Percentiles rank a stretch among this genome's conserved stretches.
Evolutionary conservation across 768 basidiomycete species (phyloP).

Genomic region (Chiua virens): DNA sequence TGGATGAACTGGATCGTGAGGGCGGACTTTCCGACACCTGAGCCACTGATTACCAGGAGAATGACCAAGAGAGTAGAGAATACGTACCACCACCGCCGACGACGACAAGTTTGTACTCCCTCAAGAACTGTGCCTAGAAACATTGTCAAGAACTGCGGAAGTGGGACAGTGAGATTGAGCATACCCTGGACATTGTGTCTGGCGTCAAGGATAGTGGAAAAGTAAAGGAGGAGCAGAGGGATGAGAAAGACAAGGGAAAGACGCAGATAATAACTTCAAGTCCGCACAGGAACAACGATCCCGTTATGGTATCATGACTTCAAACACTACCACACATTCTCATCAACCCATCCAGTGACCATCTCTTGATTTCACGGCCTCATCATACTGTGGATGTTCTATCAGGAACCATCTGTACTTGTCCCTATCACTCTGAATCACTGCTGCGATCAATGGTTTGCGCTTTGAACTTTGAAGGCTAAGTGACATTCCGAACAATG

Average conservation of each 20-base stretch:
- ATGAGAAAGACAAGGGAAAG: constrained; percentile 1
- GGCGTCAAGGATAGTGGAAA: neutral
- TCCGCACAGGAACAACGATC: neutral
- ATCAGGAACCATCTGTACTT: too few relatives aligned
- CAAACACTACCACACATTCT: constrained; percentile 29
- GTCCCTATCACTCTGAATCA: too few relatives aligned
- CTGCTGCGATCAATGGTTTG: too few relatives aligned
- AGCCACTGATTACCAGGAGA: neutral
- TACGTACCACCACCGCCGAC: constrained; percentile 92
- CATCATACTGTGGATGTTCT: too few relatives aligned
- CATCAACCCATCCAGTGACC: neutral
- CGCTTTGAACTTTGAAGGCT: too few relatives aligned
- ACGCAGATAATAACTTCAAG: constrained; percentile 7
- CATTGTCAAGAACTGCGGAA: neutral
- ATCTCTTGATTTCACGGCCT: too few relatives aligned
- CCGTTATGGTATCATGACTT: constrained; percentile 16
- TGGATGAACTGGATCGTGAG: constrained; percentile 99
- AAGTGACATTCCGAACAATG: too few relatives aligned
- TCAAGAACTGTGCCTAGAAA: constrained; percentile 77
- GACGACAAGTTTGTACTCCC: constrained; percentile 98
- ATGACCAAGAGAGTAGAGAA: constrained; percentile 30
- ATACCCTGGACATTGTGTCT: constrained; percentile 33
- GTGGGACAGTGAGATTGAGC: neutral
- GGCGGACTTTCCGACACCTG: constrained; percentile 74
- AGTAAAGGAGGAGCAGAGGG: neutral